Evolutionary conservation across 768 basidiomycete species (phyloP).

Genomic region (Lentinula lateritia): DNA sequence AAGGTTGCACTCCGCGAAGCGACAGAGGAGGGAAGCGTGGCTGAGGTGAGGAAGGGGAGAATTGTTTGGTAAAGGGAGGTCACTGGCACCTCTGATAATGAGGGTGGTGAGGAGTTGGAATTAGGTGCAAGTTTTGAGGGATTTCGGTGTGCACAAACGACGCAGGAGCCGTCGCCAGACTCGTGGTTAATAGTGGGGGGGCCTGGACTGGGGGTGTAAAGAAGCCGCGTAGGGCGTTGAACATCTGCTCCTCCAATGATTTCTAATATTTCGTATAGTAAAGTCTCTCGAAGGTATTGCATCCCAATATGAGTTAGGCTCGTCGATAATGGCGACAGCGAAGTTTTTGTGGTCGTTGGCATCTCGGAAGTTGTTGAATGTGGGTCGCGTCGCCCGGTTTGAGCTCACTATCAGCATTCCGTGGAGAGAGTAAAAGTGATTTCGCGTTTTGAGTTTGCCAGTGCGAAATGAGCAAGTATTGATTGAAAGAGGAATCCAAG

Average conservation of each 20-base stretch:
- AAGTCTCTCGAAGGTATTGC: slow-evolving; percentile 81
- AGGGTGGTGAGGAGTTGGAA: not conserved
- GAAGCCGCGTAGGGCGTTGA: slow-evolving; percentile 48
- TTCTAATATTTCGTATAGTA: slow-evolving; percentile 71
- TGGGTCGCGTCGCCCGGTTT: slow-evolving; percentile 68
- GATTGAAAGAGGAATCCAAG: slow-evolving; percentile 93
- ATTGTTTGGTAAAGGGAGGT: slow-evolving; percentile 22
- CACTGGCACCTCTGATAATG: slow-evolving; percentile 7
- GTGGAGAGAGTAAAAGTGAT: slow-evolving; percentile 75
- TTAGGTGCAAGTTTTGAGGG: not conserved
- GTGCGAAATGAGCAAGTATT: slow-evolving; percentile 75
- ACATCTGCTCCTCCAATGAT: slow-evolving; percentile 44
- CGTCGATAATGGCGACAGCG: slow-evolving; percentile 78
- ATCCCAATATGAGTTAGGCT: slow-evolving; percentile 81
- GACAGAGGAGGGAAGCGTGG: too few relatives aligned
- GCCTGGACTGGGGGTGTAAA: slow-evolving; percentile 42
- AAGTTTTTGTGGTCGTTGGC: slow-evolving; percentile 34
- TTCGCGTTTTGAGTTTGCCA: slow-evolving; percentile 63
- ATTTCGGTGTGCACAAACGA: slow-evolving; percentile 60
- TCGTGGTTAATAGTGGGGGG: not conserved
- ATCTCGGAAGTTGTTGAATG: slow-evolving; percentile 57
- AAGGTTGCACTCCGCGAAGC: slow-evolving; percentile 73
- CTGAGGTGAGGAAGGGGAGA: too few relatives aligned
- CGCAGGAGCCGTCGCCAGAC: slow-evolving; percentile 46
- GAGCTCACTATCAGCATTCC: slow-evolving; percentile 80